Base-by-base conservation (phyloP, 768 basidiomycete genomes). In the Termitomyces sp. region DNA sequence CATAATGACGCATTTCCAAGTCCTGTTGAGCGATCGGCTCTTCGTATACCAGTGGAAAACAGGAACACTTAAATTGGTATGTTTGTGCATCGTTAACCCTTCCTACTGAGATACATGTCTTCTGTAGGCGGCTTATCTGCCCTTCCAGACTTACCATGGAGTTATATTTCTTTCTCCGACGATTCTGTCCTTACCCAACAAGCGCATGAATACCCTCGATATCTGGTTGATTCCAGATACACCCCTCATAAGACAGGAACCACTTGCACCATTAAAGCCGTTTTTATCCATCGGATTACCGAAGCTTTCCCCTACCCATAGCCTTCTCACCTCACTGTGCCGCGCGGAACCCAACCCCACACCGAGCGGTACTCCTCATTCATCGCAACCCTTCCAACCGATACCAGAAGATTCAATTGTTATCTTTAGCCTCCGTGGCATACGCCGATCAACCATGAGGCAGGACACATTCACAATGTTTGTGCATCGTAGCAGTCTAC, bases 1-100 rank as follows among this genome's bases (percentile, higher is more conserved):
- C 18, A 31, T 57, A 16, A 49, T 55, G 18, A 46, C 58, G 11
- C 50, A 56, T 6, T 36, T 52, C n/a, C 59, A 47, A 5, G 37
- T 44, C 24, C 6, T 16, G 15, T 1, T 18, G 22, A 30, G 5
- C 2, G 62, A 65, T 44, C 33, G 22, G 27, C 36, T 65, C 30
- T 63, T 60, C 42, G 44, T 65, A 20, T 59, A 48, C 45, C 27
- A 59, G 16, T 63, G 60, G 65, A 63, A 61, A 44, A 59, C 58
- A 11, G 62, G 60, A 2, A 45, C 6, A 7, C 36, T 55, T 13
- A 59, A 58, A 51, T 27, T 65, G 55, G 61, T 64, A 53, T 30
- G 52, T 42, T 20, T 12, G 16, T 8, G 12, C 13, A 18, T 5
- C 18, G 4, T 20, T 3, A 18, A 11, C 5, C n/a, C 15, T 15